phyloP scores from a whole-genome alignment of 805 yeast species.

The Hanseniaspora thailandica region DNA sequence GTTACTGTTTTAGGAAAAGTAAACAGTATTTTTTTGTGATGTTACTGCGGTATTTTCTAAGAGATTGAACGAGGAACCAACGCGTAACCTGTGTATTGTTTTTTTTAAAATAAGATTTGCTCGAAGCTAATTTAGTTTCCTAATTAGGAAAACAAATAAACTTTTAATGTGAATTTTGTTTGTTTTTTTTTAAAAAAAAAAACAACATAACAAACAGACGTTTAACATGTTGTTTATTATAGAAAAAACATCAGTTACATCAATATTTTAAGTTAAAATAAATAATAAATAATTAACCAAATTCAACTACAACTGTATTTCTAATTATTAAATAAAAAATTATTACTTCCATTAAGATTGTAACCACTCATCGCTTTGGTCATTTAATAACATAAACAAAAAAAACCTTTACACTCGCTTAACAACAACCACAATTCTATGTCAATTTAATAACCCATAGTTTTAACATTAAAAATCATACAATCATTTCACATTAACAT shows the following conservation, averaged over 20 bases:
- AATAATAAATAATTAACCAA: background rate
- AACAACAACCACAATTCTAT: background rate
- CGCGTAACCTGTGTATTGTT: too few relatives aligned
- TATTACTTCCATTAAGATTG: background rate
- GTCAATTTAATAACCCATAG: too few relatives aligned
- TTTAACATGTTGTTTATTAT: background rate
- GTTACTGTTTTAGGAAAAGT: too few relatives aligned
- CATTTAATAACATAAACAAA: too few relatives aligned
- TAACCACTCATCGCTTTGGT: too few relatives aligned
- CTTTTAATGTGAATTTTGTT: background rate
- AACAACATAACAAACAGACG: background rate
- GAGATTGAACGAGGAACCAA: background rate
- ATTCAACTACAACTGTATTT: background rate
- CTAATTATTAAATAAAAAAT: too few relatives aligned
- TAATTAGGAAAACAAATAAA: conserved; percentile 8
- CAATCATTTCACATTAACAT: too few relatives aligned
- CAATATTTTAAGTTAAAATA: too few relatives aligned
- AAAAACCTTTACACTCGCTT: background rate
- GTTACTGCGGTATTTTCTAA: conserved; percentile 10
- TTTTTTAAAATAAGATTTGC: background rate
- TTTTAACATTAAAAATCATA: too few relatives aligned
- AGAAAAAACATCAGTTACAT: background rate
- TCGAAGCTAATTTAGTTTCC: conserved; percentile 5
- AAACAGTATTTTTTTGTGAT: background rate
- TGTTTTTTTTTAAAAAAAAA: background rate